Evolutionary conservation across 805 yeast species (phyloP).

Genomic region (Lachancea quebecensis): DNA sequence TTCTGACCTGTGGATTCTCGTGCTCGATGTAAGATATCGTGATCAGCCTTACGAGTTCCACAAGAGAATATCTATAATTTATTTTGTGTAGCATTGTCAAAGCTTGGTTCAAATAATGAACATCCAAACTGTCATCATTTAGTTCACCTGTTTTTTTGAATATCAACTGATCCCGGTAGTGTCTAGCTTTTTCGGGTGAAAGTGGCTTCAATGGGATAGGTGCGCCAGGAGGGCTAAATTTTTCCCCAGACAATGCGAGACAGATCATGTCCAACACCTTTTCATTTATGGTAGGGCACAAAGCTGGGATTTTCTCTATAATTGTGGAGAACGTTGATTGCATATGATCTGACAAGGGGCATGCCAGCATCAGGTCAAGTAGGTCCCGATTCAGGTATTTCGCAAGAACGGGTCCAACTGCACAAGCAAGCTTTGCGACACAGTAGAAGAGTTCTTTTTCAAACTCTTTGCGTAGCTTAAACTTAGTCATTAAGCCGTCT

Average conservation of each 20-base stretch:
- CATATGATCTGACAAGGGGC: slow-evolving; percentile 80
- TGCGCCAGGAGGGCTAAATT: slow-evolving; percentile 79
- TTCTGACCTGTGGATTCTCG: slow-evolving; percentile 69
- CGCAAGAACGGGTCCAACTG: slow-evolving; percentile 90
- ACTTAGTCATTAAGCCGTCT: slow-evolving; percentile 56
- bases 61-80: slow-evolving; percentile 67
- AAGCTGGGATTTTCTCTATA: slow-evolving; percentile 68
- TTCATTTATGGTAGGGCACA: slow-evolving; percentile 65
- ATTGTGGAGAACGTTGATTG: slow-evolving; percentile 65
- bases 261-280: slow-evolving; percentile 67
- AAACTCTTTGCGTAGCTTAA: slow-evolving; percentile 57
- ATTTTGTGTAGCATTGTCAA: slow-evolving; percentile 69
- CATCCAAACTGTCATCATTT: slow-evolving; percentile 40
- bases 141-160: slow-evolving; percentile 55
- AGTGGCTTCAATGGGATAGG: slow-evolving; percentile 59
- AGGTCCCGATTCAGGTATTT: slow-evolving; percentile 81
- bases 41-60: slow-evolving; percentile 82
- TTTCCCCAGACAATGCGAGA: slow-evolving; percentile 70
- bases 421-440: slow-evolving; percentile 74
- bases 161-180: slow-evolving; percentile 68
- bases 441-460: slow-evolving; percentile 87
- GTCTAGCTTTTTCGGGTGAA: slow-evolving; percentile 61
- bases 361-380: slow-evolving; percentile 68
- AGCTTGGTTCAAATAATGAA: slow-evolving; percentile 62
- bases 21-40: slow-evolving; percentile 81